These are phyloP conservation scores for Lolium rigidum DNA, from an alignment of 176 grass and related monocot genomes.

Conservation along the genomic window DNA sequence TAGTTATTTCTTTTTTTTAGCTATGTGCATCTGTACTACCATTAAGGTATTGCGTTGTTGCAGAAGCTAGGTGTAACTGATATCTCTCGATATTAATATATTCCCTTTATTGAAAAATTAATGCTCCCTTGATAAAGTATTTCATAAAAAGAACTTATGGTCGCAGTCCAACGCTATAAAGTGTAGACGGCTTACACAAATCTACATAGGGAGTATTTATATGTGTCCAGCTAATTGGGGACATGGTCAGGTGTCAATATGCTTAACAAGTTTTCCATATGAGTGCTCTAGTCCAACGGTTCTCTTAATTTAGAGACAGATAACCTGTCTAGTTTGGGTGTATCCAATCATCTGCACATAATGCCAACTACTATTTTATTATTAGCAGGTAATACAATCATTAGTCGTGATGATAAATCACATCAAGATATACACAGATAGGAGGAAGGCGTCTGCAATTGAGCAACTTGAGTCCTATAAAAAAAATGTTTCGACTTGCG, in stretches of 20 bases:
- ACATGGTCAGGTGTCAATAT: slow-evolving; percentile 34
- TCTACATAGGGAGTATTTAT: no score
- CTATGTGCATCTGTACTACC: no score
- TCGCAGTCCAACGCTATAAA: background rate
- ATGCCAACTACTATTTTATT: background rate
- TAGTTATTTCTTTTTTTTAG: no score
- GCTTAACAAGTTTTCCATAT: slow-evolving; percentile 27
- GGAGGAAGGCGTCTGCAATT: background rate
- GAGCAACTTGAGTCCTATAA: background rate
- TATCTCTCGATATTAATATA: no score
- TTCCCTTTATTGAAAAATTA: no score
- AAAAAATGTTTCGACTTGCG: background rate
- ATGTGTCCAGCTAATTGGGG: slow-evolving; percentile 25
- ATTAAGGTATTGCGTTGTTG: no score
- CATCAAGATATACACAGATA: slow-evolving; percentile 5
- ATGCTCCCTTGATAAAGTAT: background rate
- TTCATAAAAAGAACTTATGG: background rate
- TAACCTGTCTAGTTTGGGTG: slow-evolving; percentile 39
- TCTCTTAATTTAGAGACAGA: slow-evolving; percentile 15
- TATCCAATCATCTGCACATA: slow-evolving; percentile 14
- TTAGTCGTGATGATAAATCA: slow-evolving; percentile 8
- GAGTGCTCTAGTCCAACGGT: slow-evolving; percentile 27
- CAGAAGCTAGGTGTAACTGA: no score
- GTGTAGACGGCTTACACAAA: background rate
- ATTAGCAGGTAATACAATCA: slow-evolving; percentile 39